These are phyloP conservation scores for Erysimum pusillum DNA, from an alignment of 441 rosid genomes.

Conservation along the genomic window DNA sequence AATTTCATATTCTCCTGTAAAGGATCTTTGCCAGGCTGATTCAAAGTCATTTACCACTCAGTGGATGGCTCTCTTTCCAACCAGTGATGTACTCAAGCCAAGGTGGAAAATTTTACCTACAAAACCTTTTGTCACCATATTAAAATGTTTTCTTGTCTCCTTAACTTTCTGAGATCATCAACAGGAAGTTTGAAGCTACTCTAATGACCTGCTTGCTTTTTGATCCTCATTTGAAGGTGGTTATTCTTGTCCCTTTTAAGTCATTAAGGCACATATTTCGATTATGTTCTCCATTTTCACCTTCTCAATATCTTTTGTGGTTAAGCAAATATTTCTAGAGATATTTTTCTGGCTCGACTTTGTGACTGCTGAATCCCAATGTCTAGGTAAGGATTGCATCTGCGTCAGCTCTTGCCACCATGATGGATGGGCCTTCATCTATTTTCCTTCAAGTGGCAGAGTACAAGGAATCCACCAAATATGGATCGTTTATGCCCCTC, in stretches of 20 bases:
- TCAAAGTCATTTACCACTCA: constrained; percentile 84
- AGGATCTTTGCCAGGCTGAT: constrained; percentile 96
- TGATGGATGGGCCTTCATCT: constrained; percentile 89
- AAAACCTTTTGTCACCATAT: constrained; percentile 29
- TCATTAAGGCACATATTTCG: constrained; percentile 3
- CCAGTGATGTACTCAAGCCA: constrained; percentile 76
- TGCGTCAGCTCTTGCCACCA: constrained; percentile 82
- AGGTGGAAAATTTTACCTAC: constrained; percentile 59
- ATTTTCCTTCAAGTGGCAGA: constrained; percentile 92
- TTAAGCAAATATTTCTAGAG: constrained; percentile 7
- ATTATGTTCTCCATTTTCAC: constrained; percentile 26
- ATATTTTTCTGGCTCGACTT: constrained; percentile 19
- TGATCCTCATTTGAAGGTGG: constrained; percentile 91
- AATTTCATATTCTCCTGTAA: constrained; percentile 18
- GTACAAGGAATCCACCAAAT: constrained; percentile 76
- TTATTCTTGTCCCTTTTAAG: constrained; percentile 29
- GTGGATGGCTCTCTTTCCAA: constrained; percentile 93
- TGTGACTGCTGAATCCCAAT: constrained; percentile 41
- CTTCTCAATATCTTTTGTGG: constrained; percentile 27
- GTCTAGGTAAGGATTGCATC: constrained; percentile 81
- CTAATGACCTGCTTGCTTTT: constrained; percentile 85
- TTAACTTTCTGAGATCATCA: constrained; percentile 41
- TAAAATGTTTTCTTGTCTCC: constrained; percentile 33
- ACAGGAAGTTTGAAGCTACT: constrained; percentile 85
- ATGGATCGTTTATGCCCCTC: constrained; percentile 83